phyloP scores from a whole-genome alignment of 176 grass and related monocot species.

The Triticum urartu region DNA sequence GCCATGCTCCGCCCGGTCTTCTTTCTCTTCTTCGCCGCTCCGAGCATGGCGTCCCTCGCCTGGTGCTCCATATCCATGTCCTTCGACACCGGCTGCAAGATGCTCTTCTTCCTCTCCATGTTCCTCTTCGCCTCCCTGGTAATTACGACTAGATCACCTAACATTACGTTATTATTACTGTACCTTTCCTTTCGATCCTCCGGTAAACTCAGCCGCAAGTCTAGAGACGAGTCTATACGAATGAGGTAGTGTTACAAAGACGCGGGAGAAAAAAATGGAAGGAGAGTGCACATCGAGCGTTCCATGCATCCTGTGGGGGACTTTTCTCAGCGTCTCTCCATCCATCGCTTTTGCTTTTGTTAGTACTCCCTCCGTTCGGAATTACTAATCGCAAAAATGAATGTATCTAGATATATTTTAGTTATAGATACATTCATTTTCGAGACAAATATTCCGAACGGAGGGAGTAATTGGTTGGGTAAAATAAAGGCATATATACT shows the following conservation, averaged over 20 bases:
- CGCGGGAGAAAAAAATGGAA: neutral
- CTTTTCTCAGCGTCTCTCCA: neutral
- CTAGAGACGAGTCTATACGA: neutral
- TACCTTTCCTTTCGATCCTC: neutral
- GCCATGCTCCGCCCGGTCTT: conserved; percentile 79
- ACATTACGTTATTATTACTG: neutral
- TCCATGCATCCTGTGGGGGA: neutral
- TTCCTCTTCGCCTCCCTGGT: conserved; percentile 91
- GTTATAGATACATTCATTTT: too few relatives aligned
- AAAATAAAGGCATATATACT: neutral
- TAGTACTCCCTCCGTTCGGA: neutral
- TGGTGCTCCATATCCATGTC: conserved; percentile 56
- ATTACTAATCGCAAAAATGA: too few relatives aligned
- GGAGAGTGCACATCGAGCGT: neutral
- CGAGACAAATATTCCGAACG: too few relatives aligned
- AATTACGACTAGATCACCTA: neutral
- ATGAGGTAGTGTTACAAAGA: neutral
- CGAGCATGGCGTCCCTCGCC: conserved; percentile 80
- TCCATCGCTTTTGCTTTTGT: neutral
- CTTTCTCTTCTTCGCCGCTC: conserved; percentile 93
- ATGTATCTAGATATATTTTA: too few relatives aligned
- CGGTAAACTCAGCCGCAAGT: neutral
- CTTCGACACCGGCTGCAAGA: conserved; percentile 85
- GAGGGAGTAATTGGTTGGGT: neutral
- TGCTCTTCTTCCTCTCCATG: conserved; percentile 90